These are phyloP conservation scores for Sporothrix inflata DNA, from an alignment of 2,329 filamentous ascomycete species.

Conservation along the genomic window DNA sequence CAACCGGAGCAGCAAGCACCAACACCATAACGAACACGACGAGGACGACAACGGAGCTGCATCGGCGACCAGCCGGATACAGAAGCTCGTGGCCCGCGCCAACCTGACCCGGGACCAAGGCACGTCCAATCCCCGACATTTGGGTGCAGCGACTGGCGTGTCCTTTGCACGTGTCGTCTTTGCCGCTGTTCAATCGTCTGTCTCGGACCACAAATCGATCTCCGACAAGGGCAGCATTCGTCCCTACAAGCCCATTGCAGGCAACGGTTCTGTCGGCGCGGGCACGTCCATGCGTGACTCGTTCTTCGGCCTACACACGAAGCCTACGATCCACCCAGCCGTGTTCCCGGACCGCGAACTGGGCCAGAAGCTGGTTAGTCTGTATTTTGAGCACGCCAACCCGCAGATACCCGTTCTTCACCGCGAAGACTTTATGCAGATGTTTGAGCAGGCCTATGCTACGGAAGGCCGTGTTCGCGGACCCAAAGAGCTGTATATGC, in stretches of 20 bases:
- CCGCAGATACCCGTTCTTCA: constrained; percentile 94
- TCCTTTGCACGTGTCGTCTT: constrained; percentile 95
- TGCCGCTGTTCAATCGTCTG: constrained; percentile 80
- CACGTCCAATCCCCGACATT: constrained; percentile 75
- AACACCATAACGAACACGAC: constrained; percentile 6
- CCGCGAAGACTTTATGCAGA: constrained; percentile 82
- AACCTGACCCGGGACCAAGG: constrained; percentile 40
- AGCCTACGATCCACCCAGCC: constrained; percentile 82
- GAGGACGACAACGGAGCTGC: constrained; percentile 53
- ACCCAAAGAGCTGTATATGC: constrained; percentile 82
- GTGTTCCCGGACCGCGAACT: constrained; percentile 79
- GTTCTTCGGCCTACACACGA: constrained; percentile 94
- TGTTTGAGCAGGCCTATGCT: constrained; percentile 81
- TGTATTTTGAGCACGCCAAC: constrained; percentile 96
- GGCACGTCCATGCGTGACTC: constrained; percentile 90
- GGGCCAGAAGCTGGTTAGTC: constrained; percentile 70
- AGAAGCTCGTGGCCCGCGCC: constrained; percentile 45
- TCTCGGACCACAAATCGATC: constrained; percentile 65
- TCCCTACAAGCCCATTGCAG: constrained; percentile 58
- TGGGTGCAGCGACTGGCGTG: constrained; percentile 86
- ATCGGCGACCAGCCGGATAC: constrained; percentile 56
- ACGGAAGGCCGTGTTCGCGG: constrained; percentile 68
- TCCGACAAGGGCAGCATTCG: constrained; percentile 67
- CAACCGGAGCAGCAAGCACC: background rate
- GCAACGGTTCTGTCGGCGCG: constrained; percentile 47